Conservation (phyloP, 2,329 filamentous ascomycete species). For the Ophiocordyceps australis region DNA sequence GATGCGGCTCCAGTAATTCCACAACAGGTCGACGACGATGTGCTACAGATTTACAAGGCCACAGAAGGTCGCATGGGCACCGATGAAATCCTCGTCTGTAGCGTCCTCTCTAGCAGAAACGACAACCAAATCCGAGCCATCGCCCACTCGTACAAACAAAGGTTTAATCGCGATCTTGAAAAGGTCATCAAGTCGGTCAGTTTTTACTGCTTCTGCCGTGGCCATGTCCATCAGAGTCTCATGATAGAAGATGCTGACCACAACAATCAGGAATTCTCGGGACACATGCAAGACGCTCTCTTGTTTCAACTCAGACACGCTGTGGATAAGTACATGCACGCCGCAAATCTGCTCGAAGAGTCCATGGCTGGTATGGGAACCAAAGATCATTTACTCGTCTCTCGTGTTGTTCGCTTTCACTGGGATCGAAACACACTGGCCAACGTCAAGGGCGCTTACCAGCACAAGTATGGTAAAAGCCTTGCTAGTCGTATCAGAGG, state of each 20-base stretch:
- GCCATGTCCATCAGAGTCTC: no score
- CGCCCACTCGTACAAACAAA: conserved; percentile 51
- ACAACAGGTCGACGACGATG: conserved; percentile 57
- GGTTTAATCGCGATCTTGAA: conserved; percentile 53
- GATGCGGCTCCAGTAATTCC: conserved; percentile 59
- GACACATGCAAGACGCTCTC: conserved; percentile 80
- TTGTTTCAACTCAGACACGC: conserved; percentile 63
- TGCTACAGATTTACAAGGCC: conserved; percentile 57
- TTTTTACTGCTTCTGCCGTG: conserved; percentile 1
- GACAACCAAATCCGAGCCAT: conserved; percentile 77
- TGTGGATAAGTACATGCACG: conserved; percentile 65
- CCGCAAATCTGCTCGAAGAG: conserved; percentile 67
- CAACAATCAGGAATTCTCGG: conserved; percentile 54
- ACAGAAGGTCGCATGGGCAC: conserved; percentile 58
- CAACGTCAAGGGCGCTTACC: conserved; percentile 63
- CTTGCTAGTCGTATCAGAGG: conserved; percentile 53
- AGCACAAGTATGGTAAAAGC: conserved; percentile 48
- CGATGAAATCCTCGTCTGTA: conserved; percentile 61
- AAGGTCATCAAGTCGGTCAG: conserved; percentile 52
- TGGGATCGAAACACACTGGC: conserved; percentile 64
- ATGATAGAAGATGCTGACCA: background rate
- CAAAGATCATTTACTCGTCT: conserved; percentile 63
- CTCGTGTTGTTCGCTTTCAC: conserved; percentile 62
- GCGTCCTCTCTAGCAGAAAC: conserved; percentile 57
- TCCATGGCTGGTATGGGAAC: conserved; percentile 79